Evolutionary conservation across 2,329 filamentous ascomycete species (phyloP).

Genomic region (Thielaviopsis populi): DNA sequence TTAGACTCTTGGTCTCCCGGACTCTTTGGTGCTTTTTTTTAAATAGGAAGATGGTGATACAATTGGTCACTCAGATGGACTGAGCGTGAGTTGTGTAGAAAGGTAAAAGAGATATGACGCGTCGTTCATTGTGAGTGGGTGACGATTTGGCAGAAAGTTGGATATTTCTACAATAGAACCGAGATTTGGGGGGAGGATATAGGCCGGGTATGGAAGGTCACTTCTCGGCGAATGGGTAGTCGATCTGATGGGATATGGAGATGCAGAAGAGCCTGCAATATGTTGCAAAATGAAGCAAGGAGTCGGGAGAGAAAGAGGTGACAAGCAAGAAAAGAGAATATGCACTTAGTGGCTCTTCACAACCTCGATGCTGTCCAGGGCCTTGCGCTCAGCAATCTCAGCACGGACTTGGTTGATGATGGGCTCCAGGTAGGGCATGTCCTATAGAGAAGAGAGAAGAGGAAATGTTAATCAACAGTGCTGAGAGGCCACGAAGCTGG

Average conservation of each 20-base stretch:
- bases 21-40: background rate
- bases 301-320: constrained; percentile 3
- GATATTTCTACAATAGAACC: background rate
- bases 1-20: background rate
- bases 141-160: background rate
- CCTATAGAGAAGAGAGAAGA: constrained; percentile 24
- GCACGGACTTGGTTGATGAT: constrained; percentile 38
- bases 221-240: background rate
- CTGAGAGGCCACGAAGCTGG: background rate
- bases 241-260: background rate
- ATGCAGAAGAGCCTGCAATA: background rate
- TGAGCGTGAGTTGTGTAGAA: constrained; percentile 3
- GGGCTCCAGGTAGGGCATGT: constrained; percentile 39
- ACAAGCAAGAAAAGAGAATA: background rate
- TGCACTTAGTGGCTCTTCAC: constrained; percentile 33
- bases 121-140: background rate
- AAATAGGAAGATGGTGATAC: background rate
- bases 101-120: background rate
- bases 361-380: constrained; percentile 36
- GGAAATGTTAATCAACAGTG: constrained; percentile 16
- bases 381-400: constrained; percentile 36
- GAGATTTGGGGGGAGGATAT: background rate
- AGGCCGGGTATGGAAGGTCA: background rate
- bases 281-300: background rate
- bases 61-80: background rate